These are phyloP conservation scores for Boletus rubescentipes DNA, from an alignment of 768 basidiomycete species.

Conservation along the genomic window DNA sequence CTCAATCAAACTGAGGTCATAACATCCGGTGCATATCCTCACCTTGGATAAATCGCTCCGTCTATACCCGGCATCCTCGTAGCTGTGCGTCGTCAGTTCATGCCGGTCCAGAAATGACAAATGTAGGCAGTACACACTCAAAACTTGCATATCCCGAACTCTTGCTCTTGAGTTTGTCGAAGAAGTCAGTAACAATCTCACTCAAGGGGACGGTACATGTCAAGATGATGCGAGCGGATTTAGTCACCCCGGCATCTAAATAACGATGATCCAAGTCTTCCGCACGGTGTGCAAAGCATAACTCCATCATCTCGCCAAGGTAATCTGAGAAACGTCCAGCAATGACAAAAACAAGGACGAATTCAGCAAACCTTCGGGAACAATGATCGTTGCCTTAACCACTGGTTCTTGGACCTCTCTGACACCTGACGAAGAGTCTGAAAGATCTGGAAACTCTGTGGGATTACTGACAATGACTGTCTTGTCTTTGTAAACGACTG, in stretches of 20 bases:
- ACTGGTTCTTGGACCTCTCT: conserved; percentile 87
- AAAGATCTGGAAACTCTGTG: conserved; percentile 88
- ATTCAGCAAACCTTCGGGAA: conserved; percentile 71
- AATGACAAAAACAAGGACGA: neutral
- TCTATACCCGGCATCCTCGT: conserved; percentile 91
- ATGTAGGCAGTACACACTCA: conserved; percentile 54
- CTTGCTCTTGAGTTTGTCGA: conserved; percentile 90
- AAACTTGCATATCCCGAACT: conserved; percentile 92
- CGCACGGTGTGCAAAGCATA: conserved; percentile 85
- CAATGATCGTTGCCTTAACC: conserved; percentile 91
- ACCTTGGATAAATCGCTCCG: conserved; percentile 84
- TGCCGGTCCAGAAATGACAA: neutral
- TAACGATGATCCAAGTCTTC: conserved; percentile 82
- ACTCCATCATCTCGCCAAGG: conserved; percentile 94
- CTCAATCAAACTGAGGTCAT: neutral
- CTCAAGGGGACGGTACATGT: conserved; percentile 84
- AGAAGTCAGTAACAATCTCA: conserved; percentile 94
- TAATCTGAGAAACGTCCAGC: conserved; percentile 54
- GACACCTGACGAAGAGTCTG: conserved; percentile 58
- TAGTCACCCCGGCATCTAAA: conserved; percentile 54
- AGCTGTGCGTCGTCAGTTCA: conserved; percentile 48
- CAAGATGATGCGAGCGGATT: conserved; percentile 66
- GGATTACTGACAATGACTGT: conserved; percentile 81
- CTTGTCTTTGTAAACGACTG: conserved; percentile 75
- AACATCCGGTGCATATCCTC: neutral